Evolutionary conservation across 352 stramenopile species (phyloP).

Genomic region (Pythium biforme): DNA sequence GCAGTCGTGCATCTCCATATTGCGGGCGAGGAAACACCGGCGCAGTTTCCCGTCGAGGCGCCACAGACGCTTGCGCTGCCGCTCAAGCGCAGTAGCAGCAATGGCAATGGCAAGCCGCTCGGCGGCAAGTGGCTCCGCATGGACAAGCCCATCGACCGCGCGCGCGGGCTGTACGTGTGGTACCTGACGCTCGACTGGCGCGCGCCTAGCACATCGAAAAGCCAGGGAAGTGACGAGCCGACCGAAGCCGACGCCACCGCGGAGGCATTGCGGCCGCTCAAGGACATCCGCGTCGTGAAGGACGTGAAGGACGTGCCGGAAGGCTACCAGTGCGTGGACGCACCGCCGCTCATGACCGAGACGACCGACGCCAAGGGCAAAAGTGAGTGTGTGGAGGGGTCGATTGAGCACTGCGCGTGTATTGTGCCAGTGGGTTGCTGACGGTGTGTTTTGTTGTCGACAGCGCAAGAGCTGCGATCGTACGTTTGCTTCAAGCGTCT

Average conservation of each 20-base stretch:
- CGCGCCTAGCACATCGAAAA: slow-evolving; percentile 3
- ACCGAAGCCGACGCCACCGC: background rate
- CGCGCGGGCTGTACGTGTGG: slow-evolving; percentile 63
- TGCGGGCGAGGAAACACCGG: slow-evolving; percentile 22
- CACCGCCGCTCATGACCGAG: slow-evolving; percentile 45
- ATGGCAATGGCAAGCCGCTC: background rate
- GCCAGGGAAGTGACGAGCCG: slow-evolving; percentile 4
- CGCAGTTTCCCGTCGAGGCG: slow-evolving; percentile 15
- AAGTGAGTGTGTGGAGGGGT: slow-evolving; percentile 9
- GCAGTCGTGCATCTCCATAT: slow-evolving; percentile 64
- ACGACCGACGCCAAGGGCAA: slow-evolving; percentile 35
- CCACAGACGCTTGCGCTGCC: too few relatives aligned
- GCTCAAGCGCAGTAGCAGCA: slow-evolving; percentile 1
- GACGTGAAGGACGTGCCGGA: slow-evolving; percentile 64
- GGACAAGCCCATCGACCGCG: slow-evolving; percentile 74
- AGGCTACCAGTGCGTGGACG: slow-evolving; percentile 58
- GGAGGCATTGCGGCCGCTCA: slow-evolving; percentile 47
- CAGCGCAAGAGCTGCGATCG: slow-evolving; percentile 48
- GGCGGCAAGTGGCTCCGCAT: slow-evolving; percentile 47
- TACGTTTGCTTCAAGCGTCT: slow-evolving; percentile 76
- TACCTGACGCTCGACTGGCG: slow-evolving; percentile 34
- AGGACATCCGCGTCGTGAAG: slow-evolving; percentile 78
- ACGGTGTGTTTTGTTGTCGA: slow-evolving; percentile 17
- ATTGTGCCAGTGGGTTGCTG: background rate
- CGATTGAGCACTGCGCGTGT: too few relatives aligned